Evolutionary conservation across 1,284 basidiomycete genomes (phyloP).

Genomic region (Laetiporus sulphureus): DNA sequence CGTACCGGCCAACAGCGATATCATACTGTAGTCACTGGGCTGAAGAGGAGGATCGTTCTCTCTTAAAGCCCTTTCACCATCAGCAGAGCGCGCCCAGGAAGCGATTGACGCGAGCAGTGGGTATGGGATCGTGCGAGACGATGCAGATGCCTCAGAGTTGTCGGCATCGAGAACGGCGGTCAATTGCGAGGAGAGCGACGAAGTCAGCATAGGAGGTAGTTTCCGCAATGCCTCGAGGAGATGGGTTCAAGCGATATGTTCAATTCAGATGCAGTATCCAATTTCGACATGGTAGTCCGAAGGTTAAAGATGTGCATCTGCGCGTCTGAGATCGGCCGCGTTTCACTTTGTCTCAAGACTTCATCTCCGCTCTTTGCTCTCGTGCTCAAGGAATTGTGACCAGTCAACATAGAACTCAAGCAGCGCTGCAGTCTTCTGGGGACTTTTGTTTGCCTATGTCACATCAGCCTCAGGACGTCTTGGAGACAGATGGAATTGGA

Average conservation of each 20-base stretch:
- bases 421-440: too few relatives aligned
- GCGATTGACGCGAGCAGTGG: conserved; percentile 51
- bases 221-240: conserved; percentile 42
- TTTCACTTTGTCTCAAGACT: too few relatives aligned
- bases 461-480: too few relatives aligned
- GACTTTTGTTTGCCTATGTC: too few relatives aligned
- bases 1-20: conserved; percentile 70
- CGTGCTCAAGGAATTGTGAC: too few relatives aligned
- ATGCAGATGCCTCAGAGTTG: conserved; percentile 13
- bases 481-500: too few relatives aligned
- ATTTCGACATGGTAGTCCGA: background rate
- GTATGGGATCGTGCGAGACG: conserved; percentile 49
- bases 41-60: conserved; percentile 39
- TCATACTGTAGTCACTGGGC: conserved; percentile 53
- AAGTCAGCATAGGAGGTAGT: conserved; percentile 40
- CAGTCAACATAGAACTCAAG: too few relatives aligned
- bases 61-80: conserved; percentile 38
- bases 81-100: conserved; percentile 54
- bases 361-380: too few relatives aligned
- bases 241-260: conserved; percentile 66
- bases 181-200: conserved; percentile 36
- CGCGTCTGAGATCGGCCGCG: too few relatives aligned
- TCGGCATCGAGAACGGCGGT: conserved; percentile 5
- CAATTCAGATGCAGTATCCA: conserved; percentile 21
- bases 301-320: too few relatives aligned